A percentile compares a stretch with the other conserved stretches of the same genome.
Conservation (phyloP, 306 rosid species). For the Lupinus albus region DNA sequence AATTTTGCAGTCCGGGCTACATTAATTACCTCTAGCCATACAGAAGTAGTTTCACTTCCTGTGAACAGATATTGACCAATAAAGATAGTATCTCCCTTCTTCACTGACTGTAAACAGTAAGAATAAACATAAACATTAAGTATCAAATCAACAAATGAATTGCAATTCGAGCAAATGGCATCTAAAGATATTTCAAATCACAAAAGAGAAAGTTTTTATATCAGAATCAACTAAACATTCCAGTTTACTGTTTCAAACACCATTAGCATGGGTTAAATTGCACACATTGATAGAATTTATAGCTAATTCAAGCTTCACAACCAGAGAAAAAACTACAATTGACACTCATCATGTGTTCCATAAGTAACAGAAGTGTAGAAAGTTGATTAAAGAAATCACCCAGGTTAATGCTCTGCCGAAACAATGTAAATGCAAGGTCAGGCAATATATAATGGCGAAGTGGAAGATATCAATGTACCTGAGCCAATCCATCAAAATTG, state of each 20-base stretch:
- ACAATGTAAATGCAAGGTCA: slow-evolving; percentile 9
- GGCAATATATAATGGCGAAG: slow-evolving; percentile 11
- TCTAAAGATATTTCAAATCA: slow-evolving; percentile 14
- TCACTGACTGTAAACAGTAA: slow-evolving; percentile 67
- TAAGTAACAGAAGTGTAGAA: background rate
- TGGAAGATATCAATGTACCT: slow-evolving; percentile 53
- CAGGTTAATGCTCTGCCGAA: background rate
- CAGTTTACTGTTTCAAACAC: too few relatives aligned
- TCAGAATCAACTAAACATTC: too few relatives aligned
- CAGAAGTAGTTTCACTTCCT: slow-evolving; percentile 99
- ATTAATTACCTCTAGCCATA: slow-evolving; percentile 88
- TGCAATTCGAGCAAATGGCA: slow-evolving; percentile 10
- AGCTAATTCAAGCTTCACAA: slow-evolving; percentile 27
- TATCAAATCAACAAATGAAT: slow-evolving; percentile 28
- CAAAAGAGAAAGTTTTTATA: too few relatives aligned
- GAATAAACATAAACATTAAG: slow-evolving; percentile 25
- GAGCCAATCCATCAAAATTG: slow-evolving; percentile 77
- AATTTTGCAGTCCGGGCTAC: slow-evolving; percentile 16
- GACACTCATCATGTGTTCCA: slow-evolving; percentile 18
- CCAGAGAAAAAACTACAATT: background rate
- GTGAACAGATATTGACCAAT: slow-evolving; percentile 95
- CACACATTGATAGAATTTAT: background rate
- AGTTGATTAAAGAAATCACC: slow-evolving; percentile 3
- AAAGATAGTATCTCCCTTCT: slow-evolving; percentile 92
- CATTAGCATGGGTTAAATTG: too few relatives aligned